Conservation (phyloP, 1,139 yeast genomes). For the Taphrina populina region DNA sequence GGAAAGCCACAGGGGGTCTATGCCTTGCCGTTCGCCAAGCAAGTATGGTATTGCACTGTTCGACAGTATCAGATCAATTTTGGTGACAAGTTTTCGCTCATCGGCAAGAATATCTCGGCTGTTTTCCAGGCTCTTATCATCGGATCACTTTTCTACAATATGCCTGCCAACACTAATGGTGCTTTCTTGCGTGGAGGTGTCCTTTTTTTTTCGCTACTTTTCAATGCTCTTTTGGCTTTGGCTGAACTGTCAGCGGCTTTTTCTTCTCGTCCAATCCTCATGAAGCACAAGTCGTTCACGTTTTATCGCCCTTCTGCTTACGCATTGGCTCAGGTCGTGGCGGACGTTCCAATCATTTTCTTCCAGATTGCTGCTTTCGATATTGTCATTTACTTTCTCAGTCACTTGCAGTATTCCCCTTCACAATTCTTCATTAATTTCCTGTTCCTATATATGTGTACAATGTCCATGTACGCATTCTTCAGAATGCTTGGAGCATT, state of each 20-base stretch:
- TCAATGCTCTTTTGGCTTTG: constrained; percentile 72
- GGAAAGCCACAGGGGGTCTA: constrained; percentile 38
- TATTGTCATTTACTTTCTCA: constrained; percentile 63
- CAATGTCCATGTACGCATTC: constrained; percentile 67
- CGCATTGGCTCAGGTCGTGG: constrained; percentile 65
- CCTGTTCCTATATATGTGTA: constrained; percentile 55
- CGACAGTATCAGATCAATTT: constrained; percentile 35
- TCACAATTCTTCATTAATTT: constrained; percentile 70
- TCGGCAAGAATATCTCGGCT: constrained; percentile 51
- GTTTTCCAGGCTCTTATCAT: constrained; percentile 56
- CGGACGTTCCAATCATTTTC: constrained; percentile 66
- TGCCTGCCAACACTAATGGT: constrained; percentile 52
- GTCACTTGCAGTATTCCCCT: constrained; percentile 61
- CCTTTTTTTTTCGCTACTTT: constrained; percentile 72
- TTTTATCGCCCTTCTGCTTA: constrained; percentile 76
- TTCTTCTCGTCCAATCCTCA: constrained; percentile 76
- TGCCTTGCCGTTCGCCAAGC: constrained; percentile 37
- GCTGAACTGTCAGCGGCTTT: constrained; percentile 68
- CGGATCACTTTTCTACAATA: constrained; percentile 72
- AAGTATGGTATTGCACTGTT: constrained; percentile 38
- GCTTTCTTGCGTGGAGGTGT: constrained; percentile 69
- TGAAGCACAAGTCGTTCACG: constrained; percentile 74
- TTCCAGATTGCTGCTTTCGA: constrained; percentile 59
- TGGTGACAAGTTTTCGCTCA: constrained; percentile 34
- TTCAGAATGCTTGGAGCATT: constrained; percentile 71